phyloP scores from a whole-genome alignment of 352 stramenopile genomes.

The Globisporangium viniferum region DNA sequence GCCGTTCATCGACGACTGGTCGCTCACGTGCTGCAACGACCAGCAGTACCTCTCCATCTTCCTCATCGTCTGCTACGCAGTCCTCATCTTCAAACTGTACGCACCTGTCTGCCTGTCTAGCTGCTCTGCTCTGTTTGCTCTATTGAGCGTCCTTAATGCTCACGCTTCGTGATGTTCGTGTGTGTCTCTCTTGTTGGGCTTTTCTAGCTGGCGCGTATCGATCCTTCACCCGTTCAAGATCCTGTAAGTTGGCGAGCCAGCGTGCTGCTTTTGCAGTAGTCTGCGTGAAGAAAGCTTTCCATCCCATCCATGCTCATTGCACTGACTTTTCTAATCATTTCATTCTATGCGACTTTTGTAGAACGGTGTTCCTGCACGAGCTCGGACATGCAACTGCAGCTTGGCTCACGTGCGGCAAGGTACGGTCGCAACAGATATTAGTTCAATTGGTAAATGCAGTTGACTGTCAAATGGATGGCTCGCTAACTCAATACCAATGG shows the following conservation, averaged over 20 bases:
- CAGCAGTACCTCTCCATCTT: conserved; percentile 85
- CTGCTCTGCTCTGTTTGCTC: too few species aligned
- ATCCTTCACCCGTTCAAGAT: conserved; percentile 89
- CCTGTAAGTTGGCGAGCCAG: conserved; percentile 41
- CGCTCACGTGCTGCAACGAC: conserved; percentile 84
- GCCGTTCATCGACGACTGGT: conserved; percentile 2
- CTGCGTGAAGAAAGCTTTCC: neutral
- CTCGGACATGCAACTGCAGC: conserved; percentile 77
- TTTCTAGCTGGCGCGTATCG: conserved; percentile 77
- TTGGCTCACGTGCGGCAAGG: conserved; percentile 83
- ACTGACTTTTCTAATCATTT: neutral
- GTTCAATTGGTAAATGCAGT: too few species aligned
- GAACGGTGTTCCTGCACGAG: conserved; percentile 87
- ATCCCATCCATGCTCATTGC: neutral
- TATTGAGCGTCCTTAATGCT: neutral
- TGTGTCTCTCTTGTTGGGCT: neutral
- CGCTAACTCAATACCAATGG: neutral
- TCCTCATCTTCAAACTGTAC: conserved; percentile 88
- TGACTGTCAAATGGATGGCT: neutral
- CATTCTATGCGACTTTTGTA: conserved; percentile 17
- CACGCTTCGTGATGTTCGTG: conserved; percentile 1
- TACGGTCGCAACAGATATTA: conserved; percentile 15
- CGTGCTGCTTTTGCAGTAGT: neutral
- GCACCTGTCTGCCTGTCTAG: neutral
- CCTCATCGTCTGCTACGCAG: conserved; percentile 81